A percentile compares a stretch with the other conserved stretches of the same genome.
phyloP scores from a whole-genome alignment of 1,284 basidiomycete genomes.

The Retiboletus flavoniger region DNA sequence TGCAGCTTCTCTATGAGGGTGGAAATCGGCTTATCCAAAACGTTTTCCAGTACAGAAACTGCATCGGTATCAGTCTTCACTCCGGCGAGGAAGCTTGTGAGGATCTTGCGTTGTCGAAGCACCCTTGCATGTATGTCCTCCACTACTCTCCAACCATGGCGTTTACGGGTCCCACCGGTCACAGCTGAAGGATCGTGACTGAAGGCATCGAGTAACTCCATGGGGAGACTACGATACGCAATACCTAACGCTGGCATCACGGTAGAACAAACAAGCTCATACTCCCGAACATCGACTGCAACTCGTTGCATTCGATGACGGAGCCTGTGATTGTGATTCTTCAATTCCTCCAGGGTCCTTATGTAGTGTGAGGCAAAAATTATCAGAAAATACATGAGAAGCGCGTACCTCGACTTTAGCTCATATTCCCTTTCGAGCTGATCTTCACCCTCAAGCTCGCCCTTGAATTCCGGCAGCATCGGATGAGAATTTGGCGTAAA shows the following conservation, averaged over 20 bases:
- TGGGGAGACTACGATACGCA: slow-evolving; percentile 49
- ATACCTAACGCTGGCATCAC: slow-evolving; percentile 50
- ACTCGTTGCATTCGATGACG: slow-evolving; percentile 66
- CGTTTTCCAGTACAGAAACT: slow-evolving; percentile 36
- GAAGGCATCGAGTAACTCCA: slow-evolving; percentile 67
- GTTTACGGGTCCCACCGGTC: slow-evolving; percentile 55
- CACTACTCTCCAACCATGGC: slow-evolving; percentile 63
- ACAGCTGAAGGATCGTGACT: slow-evolving; percentile 73
- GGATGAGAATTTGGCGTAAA: neutral
- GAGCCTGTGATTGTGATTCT: slow-evolving; percentile 60
- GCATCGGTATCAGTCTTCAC: slow-evolving; percentile 20
- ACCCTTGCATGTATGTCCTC: slow-evolving; percentile 69
- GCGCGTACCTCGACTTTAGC: slow-evolving; percentile 52
- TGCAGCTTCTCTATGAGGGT: slow-evolving; percentile 41
- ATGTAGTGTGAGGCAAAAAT: slow-evolving; percentile 5
- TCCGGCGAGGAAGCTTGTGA: slow-evolving; percentile 48
- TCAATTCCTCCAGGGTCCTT: slow-evolving; percentile 59
- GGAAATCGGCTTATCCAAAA: slow-evolving; percentile 55
- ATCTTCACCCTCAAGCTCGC: slow-evolving; percentile 46
- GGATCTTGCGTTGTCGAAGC: slow-evolving; percentile 53
- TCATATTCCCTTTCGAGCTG: slow-evolving; percentile 56
- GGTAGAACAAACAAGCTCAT: slow-evolving; percentile 54
- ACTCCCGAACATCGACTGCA: slow-evolving; percentile 58
- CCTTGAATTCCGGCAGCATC: slow-evolving; percentile 34
- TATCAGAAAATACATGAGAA: slow-evolving; percentile 13